These are phyloP conservation scores for Maudiozyma barnettii DNA, from an alignment of 805 yeast species.

Conservation along the genomic window DNA sequence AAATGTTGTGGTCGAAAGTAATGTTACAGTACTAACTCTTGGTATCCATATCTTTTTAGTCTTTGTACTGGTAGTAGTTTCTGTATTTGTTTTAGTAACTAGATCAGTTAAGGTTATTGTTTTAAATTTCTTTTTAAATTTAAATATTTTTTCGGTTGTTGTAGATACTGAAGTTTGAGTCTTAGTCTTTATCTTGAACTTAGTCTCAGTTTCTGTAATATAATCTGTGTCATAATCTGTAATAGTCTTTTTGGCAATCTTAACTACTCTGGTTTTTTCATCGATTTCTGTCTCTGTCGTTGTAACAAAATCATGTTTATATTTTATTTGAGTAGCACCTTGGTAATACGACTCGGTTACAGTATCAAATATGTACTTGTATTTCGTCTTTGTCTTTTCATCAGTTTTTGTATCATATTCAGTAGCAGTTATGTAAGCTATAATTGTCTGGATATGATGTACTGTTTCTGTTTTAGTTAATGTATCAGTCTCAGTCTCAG, in stretches of 20 bases:
- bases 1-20: background rate
- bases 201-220: conserved; percentile 11
- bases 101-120: conserved; percentile 14
- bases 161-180: background rate
- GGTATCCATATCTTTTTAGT: conserved; percentile 9
- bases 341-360: conserved; percentile 18
- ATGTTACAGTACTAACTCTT: conserved; percentile 4
- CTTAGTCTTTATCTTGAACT: conserved; percentile 6
- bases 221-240: conserved; percentile 16
- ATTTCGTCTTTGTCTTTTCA: conserved; percentile 18
- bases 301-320: conserved; percentile 12
- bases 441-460: conserved; percentile 8
- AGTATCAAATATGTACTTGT: conserved; percentile 23
- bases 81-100: conserved; percentile 15
- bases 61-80: conserved; percentile 14
- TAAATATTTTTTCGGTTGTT: background rate
- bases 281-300: conserved; percentile 20
- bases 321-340: conserved; percentile 13
- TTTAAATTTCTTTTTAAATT: conserved; percentile 8
- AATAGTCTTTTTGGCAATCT: conserved; percentile 21
- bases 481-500: conserved; percentile 6
- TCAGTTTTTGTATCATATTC: conserved; percentile 9
- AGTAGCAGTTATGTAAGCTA: conserved; percentile 6
- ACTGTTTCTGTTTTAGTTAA: conserved; percentile 10
- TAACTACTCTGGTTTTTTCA: conserved; percentile 11